Conservation (phyloP, 2,329 filamentous ascomycete species). For the Knufia fluminis region DNA sequence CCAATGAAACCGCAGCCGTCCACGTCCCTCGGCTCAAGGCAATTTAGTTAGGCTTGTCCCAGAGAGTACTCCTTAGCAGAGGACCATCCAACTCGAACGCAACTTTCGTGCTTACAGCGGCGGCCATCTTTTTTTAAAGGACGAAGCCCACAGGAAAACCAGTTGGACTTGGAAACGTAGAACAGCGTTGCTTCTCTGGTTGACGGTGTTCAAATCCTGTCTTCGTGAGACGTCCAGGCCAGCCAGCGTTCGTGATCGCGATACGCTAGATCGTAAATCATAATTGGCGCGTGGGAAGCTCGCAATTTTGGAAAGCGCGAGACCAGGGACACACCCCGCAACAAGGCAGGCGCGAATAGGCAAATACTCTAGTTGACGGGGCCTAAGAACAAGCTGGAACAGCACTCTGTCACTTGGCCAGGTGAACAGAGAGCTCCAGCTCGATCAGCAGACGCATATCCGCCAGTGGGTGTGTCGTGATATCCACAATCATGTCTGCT, state of each 20-base stretch:
- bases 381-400: background rate
- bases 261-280: background rate
- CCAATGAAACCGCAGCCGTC: background rate
- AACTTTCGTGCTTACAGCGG: background rate
- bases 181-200: no score
- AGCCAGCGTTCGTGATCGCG: background rate
- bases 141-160: no score
- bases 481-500: constrained; percentile 1
- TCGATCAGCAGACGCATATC: constrained; percentile 9
- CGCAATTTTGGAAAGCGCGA: background rate
- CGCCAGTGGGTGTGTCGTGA: constrained; percentile 1
- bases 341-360: background rate
- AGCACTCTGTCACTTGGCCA: background rate
- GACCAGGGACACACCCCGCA: constrained; percentile 5
- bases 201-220: background rate
- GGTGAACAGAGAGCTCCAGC: background rate
- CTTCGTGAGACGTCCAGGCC: background rate
- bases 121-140: no score
- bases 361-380: background rate
- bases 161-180: no score
- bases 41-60: background rate
- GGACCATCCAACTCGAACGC: no score
- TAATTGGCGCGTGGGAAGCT: background rate
- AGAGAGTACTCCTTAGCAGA: background rate
- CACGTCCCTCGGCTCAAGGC: background rate